These are phyloP conservation scores for Holtermanniella nyarrowii DNA, from an alignment of 768 basidiomycete genomes.

Conservation along the genomic window DNA sequence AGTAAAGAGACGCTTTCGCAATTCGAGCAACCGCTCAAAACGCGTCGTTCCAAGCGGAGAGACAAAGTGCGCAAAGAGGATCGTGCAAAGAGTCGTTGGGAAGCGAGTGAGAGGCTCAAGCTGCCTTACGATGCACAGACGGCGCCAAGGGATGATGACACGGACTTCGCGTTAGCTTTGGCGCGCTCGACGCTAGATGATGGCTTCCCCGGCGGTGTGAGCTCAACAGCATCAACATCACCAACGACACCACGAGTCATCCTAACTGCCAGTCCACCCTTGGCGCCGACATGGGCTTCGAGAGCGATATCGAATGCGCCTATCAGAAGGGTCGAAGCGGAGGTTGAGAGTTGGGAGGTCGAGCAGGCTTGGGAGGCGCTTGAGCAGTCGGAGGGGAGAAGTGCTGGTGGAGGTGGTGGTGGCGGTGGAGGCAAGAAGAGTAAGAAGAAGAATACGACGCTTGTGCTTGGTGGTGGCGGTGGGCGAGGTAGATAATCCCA, in stretches of 20 bases:
- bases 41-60: conserved; percentile 60
- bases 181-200: conserved; percentile 27
- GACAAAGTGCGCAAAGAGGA: conserved; percentile 83
- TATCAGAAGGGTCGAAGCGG: background rate
- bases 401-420: conserved; percentile 1
- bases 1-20: conserved; percentile 63
- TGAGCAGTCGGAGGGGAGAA: conserved; percentile 9
- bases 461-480: conserved; percentile 13
- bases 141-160: conserved; percentile 12
- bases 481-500: background rate
- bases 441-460: conserved; percentile 12
- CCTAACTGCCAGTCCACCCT: conserved; percentile 8
- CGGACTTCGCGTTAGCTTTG: conserved; percentile 32
- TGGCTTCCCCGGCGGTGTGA: background rate
- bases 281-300: conserved; percentile 14
- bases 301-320: conserved; percentile 13
- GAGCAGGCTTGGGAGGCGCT: conserved; percentile 32
- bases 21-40: conserved; percentile 72
- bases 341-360: conserved; percentile 22
- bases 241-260: conserved; percentile 4
- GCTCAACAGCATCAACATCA: conserved; percentile 8
- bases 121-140: conserved; percentile 23
- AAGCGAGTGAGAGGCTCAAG: conserved; percentile 59
- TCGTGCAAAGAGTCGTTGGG: conserved; percentile 63
- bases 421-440: conserved; percentile 3